phyloP scores from a whole-genome alignment of 805 yeast genomes.

The Wickerhamomyces chaumierensis region DNA sequence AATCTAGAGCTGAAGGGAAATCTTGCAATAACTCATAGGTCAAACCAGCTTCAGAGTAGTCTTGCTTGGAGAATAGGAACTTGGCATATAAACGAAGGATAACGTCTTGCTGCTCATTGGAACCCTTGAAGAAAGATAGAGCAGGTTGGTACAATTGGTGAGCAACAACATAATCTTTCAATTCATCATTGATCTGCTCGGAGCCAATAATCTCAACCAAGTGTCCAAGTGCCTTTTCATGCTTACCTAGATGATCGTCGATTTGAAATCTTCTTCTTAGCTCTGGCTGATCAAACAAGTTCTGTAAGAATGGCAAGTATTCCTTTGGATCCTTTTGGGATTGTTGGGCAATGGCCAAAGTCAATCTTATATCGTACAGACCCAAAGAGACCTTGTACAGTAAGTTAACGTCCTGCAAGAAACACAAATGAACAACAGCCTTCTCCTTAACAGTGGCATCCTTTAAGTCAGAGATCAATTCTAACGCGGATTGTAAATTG shows the following conservation, averaged over 20 bases:
- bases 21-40: constrained; percentile 60
- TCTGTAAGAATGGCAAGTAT: constrained; percentile 83
- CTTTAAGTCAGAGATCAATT: constrained; percentile 42
- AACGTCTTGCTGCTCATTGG: constrained; percentile 37
- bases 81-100: constrained; percentile 56
- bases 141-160: constrained; percentile 68
- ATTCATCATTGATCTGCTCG: constrained; percentile 36
- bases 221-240: constrained; percentile 58
- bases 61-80: constrained; percentile 40
- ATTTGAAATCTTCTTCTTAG: constrained; percentile 63
- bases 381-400: constrained; percentile 75
- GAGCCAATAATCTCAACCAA: constrained; percentile 34
- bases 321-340: constrained; percentile 98
- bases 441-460: constrained; percentile 40
- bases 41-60: constrained; percentile 67
- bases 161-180: constrained; percentile 53
- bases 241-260: constrained; percentile 65
- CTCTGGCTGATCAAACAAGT: constrained; percentile 55
- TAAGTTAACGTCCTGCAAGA: constrained; percentile 78
- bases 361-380: constrained; percentile 68
- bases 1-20: constrained; percentile 50
- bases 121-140: constrained; percentile 47
- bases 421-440: constrained; percentile 73
- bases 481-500: constrained; percentile 63
- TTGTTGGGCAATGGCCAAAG: constrained; percentile 84